Base-by-base conservation (phyloP, 371 early-diverging fungal species). In the Mortierella sp. region DNA sequence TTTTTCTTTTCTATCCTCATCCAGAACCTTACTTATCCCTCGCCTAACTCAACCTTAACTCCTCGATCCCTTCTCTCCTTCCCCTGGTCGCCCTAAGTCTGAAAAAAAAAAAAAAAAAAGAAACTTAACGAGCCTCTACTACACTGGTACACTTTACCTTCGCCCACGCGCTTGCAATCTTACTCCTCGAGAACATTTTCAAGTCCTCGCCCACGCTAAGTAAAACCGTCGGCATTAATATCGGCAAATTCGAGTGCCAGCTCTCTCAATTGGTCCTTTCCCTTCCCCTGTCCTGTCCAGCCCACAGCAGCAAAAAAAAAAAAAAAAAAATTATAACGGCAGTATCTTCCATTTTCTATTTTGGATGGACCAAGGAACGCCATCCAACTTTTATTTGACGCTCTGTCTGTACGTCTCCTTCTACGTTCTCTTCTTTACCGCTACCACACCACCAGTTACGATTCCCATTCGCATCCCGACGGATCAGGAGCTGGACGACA, bases 341-440 rank as follows among this genome's bases (percentile, higher is more conserved):
- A 37, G n/a, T 37, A 11, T n/a, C 9, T 37, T 61, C 24, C 32
- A 26, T 60, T 61, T 60, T 24, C 52, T 43, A 55, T 51, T 43
- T 66, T 74, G 79, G 68, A 79, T 79, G 79, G 79, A 79, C 68
- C 68, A 70, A 67, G 75, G 59, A 40, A 71, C 79, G 45, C 68
- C 79, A 62, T 74, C 79, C 68, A 59, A 75, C 51, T 72, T 80
- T 62, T 80, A 80, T 68, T 75, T 80, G 81, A 80, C 81, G 45
- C 57, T 80, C 52, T 80, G 81, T 72, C 81, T 80, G 62, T 80
- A 80, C 68, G 75, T 80, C 66, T 80, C 81, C 57, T 80, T 80
- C 72, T 80, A 75, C 68, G 71, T 80, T 72, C 69, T 80, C 68
- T 80, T 80, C 81, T 75, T 80, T 69, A 57, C 77, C 32, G 47